These are phyloP conservation scores for Cercospora sojina DNA, from an alignment of 2,329 filamentous ascomycete genomes.

Conservation along the genomic window DNA sequence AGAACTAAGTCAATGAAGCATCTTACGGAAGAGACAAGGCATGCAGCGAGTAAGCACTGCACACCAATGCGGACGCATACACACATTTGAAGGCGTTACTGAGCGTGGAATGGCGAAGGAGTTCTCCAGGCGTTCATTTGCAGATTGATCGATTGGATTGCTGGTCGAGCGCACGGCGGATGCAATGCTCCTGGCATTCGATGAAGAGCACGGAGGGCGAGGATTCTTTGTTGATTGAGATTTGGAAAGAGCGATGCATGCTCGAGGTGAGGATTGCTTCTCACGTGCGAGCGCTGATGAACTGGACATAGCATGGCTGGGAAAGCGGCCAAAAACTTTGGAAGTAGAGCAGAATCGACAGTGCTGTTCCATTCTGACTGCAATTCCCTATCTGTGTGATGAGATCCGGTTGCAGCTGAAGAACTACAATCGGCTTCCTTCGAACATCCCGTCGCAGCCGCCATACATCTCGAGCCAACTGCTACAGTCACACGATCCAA, in stretches of 20 bases:
- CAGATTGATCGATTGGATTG: neutral
- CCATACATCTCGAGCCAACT: too few relatives aligned
- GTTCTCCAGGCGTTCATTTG: neutral
- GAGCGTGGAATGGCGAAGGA: neutral
- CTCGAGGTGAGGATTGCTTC: neutral
- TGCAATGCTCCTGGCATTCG: neutral
- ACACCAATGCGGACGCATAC: neutral
- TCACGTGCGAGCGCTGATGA: neutral
- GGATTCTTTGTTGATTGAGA: neutral
- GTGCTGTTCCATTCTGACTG: neutral
- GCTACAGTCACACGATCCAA: too few relatives aligned
- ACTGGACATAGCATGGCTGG: neutral
- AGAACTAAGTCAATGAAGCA: neutral
- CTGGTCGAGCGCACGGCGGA: neutral
- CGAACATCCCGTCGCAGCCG: neutral
- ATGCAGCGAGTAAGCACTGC: neutral
- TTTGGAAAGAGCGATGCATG: neutral
- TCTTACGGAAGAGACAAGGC: neutral
- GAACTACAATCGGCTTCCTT: neutral
- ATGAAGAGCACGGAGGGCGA: neutral
- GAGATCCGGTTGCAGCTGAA: neutral
- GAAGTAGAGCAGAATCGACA: neutral
- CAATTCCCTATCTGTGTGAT: neutral
- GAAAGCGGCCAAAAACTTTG: neutral
- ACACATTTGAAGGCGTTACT: neutral